Base-by-base conservation (phyloP, 2,329 filamentous ascomycete species). In the Mariannaea sp. region DNA sequence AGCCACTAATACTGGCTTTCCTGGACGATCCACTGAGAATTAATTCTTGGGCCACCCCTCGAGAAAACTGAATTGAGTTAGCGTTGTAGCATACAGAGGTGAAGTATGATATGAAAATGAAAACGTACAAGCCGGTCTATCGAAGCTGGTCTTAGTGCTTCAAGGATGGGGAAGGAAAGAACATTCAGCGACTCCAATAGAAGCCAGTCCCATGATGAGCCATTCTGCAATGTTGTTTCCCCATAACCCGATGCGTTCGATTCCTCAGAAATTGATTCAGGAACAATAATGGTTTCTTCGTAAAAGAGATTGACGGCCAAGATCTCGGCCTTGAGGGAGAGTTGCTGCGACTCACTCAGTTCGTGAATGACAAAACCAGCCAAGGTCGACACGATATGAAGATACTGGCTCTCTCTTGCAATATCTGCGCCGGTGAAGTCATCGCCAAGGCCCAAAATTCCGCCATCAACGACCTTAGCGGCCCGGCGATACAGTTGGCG, bases 401-500 rank as follows among this genome's bases (percentile, higher is more conserved):
- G 65, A 41, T 75, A 76, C 5, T 70, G 66, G 7, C 68, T 63
- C 26, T 70, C 69, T 7, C 68, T 60, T 7, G 62, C 55, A 7
- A 53, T 58, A 9, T 71, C 66, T 2, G 55, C 47, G 1, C 56
- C 64, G 10, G 50, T 42, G 30, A 75, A 71, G 36, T 71, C 69
- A 10, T 67, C 62, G 19, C 70, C 71, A 9, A 76, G 59, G 9
- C 54, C 58, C 14, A 75, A 65, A 3, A 59, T 60, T 17, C 55
- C 49, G 7, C 53, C 59, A 5, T 54, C 54, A 24, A 60, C 58
- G 6, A 57, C 45, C 30, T 68, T 70, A 1, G 74, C 76, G 4
- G 73, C 71, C 14, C 71, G 69, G 7, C 71, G 70, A 57, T 80
- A 80, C 3, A 81, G 68, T 16, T 70, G 64, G 12, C 71, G 67